These are phyloP conservation scores for Fusarium domesticum DNA, from an alignment of 2,329 filamentous ascomycete species.

Conservation along the genomic window DNA sequence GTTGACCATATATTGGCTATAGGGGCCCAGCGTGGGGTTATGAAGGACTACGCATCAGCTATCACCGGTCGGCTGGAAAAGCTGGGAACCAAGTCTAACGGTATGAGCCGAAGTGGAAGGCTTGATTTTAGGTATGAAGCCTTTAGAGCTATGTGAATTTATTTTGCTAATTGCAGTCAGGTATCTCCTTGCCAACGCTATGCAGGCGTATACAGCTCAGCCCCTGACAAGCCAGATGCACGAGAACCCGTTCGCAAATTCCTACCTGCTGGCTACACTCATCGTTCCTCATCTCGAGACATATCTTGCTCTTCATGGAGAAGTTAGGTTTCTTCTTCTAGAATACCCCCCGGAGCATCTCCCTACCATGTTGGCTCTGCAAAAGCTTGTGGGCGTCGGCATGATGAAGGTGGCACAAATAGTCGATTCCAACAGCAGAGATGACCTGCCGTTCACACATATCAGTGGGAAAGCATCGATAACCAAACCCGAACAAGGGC, in stretches of 20 bases:
- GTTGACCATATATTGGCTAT: conserved; percentile 60
- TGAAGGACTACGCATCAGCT: conserved; percentile 46
- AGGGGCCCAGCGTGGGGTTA: conserved; percentile 54
- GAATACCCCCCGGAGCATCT: conserved; percentile 58
- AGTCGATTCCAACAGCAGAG: conserved; percentile 43
- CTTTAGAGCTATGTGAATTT: neutral
- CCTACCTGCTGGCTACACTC: conserved; percentile 53
- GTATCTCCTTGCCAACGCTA: conserved; percentile 58
- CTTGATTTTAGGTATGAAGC: conserved; percentile 55
- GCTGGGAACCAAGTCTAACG: conserved; percentile 49
- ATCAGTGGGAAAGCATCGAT: conserved; percentile 36
- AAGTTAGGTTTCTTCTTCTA: conserved; percentile 55
- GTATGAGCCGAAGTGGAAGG: conserved; percentile 51
- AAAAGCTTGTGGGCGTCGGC: conserved; percentile 54
- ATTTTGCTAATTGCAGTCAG: conserved; percentile 33
- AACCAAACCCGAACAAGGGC: conserved; percentile 24
- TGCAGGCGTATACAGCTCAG: conserved; percentile 56
- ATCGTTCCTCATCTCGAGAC: conserved; percentile 60
- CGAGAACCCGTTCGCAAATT: conserved; percentile 54
- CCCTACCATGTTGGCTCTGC: conserved; percentile 54
- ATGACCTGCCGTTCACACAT: conserved; percentile 39
- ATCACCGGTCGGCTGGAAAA: conserved; percentile 54
- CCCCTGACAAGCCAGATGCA: conserved; percentile 48
- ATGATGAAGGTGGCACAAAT: conserved; percentile 59
- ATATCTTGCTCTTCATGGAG: conserved; percentile 52